Conservation (phyloP, 192 early-diverging fungal genomes). For the Backusella circina region DNA sequence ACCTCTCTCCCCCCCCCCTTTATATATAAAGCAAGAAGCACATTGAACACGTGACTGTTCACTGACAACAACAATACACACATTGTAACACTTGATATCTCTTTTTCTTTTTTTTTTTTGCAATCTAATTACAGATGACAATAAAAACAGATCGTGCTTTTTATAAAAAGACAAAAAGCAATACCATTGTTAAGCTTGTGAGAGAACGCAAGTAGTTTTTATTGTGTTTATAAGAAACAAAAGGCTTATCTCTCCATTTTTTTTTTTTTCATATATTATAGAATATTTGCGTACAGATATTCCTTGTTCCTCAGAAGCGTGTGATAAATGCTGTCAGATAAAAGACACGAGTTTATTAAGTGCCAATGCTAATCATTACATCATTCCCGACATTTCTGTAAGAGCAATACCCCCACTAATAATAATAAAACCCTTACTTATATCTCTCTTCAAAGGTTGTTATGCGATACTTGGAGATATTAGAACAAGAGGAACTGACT, state of each 20-base stretch:
- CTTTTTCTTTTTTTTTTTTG: not conserved
- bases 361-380: constrained; percentile 34
- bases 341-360: constrained; percentile 35
- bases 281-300: constrained; percentile 58
- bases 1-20: not conserved
- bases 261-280: constrained; percentile 7
- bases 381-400: constrained; percentile 55
- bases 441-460: constrained; percentile 25
- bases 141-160: constrained; percentile 25
- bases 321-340: constrained; percentile 31
- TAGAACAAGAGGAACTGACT: constrained; percentile 60
- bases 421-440: not conserved
- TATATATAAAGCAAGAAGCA: not conserved
- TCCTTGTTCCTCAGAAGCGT: constrained; percentile 48
- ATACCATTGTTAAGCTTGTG: constrained; percentile 49
- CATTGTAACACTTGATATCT: too few relatives aligned
- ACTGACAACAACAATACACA: too few relatives aligned
- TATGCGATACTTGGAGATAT: constrained; percentile 64
- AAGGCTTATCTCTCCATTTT: not conserved
- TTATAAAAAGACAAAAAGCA: constrained; percentile 48
- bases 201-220: constrained; percentile 41
- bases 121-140: not conserved
- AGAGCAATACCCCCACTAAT: not conserved
- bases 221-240: not conserved
- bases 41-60: not conserved